Evolutionary conservation across 768 basidiomycete species (phyloP), one percentile per base, ranked within the genome.

Genomic region (Naganishia friedmannii): DNA sequence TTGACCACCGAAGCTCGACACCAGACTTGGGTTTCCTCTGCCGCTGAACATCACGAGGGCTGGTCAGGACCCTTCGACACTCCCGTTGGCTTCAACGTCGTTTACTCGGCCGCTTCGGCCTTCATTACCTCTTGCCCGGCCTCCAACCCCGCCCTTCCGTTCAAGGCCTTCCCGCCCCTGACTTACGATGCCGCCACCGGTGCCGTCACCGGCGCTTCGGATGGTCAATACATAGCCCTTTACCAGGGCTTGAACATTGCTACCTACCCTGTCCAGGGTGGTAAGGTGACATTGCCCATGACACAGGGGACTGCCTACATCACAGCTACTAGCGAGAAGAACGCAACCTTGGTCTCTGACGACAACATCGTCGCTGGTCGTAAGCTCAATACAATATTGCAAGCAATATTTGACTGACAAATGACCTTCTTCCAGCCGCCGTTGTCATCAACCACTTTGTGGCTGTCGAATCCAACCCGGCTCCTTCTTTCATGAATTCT

Each of bases 1-100:
- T 82, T 89, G 54, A 82, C 86, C 19, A 85, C 84, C 65, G 87
- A 90, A 75, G 84, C 87, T 26, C 85, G 88, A 37, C 88, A 89
- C 68, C 84, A 86, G 23, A 81, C 84, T 1, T 90, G 88, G 88
- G 78, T 89, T 39, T 82, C 83, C 72, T 83, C 84, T 0, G 83
- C 85, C 19, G 84, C 86, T 46, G 79, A 82, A 70, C 81, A 85
- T 58, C 77, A 78, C 26, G 82, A 84, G 42, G 83, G 86, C 0
- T 89, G 88, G 88, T 85, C 84, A 58, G 83, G 84, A 3, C 81
- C 87, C 6, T 86, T 87, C 75, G 87, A 88, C 77, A 87, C 78
- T 70, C 79, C 76, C 65, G 78, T 84, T 32, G 78, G 68, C 75
- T 82, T 84, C 78, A 72, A 66, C 75, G 82, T 85, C 70, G 85